Evolutionary conservation across 331 rosid species (phyloP).

Genomic region (Cydonia oblonga): DNA sequence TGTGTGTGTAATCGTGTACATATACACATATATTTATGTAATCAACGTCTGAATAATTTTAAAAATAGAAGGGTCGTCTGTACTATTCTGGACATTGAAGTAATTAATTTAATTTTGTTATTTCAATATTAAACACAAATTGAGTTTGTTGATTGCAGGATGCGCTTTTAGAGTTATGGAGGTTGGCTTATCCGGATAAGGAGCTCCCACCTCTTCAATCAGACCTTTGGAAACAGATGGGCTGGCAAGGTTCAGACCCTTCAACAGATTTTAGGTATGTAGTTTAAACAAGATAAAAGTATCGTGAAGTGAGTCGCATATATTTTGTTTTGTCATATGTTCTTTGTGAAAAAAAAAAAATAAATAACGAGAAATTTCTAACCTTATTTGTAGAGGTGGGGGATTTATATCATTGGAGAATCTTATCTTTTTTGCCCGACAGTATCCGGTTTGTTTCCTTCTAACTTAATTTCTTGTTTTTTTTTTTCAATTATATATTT

Average conservation of each 20-base stretch:
- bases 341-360: background rate
- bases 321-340: background rate
- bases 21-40: too few species aligned
- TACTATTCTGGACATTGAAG: background rate
- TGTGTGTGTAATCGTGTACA: too few species aligned
- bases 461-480: background rate
- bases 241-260: constrained; percentile 98
- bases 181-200: constrained; percentile 72
- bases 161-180: constrained; percentile 71
- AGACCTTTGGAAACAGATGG: constrained; percentile 97
- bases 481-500: background rate
- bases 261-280: constrained; percentile 92
- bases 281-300: background rate
- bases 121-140: background rate
- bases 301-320: background rate
- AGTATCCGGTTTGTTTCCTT: constrained; percentile 65
- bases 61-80: background rate
- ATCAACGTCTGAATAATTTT: background rate
- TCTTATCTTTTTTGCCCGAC: constrained; percentile 77
- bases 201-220: constrained; percentile 80
- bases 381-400: constrained; percentile 68
- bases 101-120: too few species aligned
- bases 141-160: constrained; percentile 41
- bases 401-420: constrained; percentile 89
- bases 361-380: constrained; percentile 4